Evolutionary conservation across 192 early-diverging fungal species (phyloP).

Genomic region (Umbelopsis vinacea): DNA sequence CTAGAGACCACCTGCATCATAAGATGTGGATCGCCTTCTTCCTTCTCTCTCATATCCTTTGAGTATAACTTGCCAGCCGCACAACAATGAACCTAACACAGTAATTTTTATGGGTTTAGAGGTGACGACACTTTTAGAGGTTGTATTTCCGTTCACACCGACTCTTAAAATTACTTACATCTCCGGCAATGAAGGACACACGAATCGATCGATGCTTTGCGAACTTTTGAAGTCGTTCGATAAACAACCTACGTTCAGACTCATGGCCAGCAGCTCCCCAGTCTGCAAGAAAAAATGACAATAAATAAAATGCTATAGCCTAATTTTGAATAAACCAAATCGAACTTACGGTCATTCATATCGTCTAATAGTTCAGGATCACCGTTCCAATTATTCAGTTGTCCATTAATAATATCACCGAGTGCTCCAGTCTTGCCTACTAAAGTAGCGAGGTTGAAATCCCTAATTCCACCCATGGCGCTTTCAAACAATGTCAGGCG

Average conservation of each 20-base stretch:
- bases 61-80: conserved; percentile 32
- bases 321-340: neutral
- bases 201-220: conserved; percentile 62
- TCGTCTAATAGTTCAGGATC: conserved; percentile 85
- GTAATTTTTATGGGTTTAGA: neutral
- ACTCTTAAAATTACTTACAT: conserved; percentile 55
- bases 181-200: conserved; percentile 78
- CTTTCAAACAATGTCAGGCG: conserved; percentile 69
- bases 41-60: conserved; percentile 29
- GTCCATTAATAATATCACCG: conserved; percentile 22
- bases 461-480: conserved; percentile 56
- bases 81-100: conserved; percentile 31
- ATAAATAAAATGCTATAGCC: neutral
- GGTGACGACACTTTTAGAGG: neutral
- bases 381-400: conserved; percentile 58
- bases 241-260: conserved; percentile 65
- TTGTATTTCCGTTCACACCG: neutral
- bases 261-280: conserved; percentile 66
- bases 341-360: conserved; percentile 70
- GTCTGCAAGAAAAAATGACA: conserved; percentile 17
- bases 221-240: conserved; percentile 66
- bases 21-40: conserved; percentile 59
- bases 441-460: conserved; percentile 26
- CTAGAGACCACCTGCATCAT: conserved; percentile 82
- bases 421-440: conserved; percentile 31